Evolutionary conservation across 2,329 filamentous ascomycete species (phyloP), one percentile per base, ranked within the genome.

Genomic region (Aspergillus versicolor): DNA sequence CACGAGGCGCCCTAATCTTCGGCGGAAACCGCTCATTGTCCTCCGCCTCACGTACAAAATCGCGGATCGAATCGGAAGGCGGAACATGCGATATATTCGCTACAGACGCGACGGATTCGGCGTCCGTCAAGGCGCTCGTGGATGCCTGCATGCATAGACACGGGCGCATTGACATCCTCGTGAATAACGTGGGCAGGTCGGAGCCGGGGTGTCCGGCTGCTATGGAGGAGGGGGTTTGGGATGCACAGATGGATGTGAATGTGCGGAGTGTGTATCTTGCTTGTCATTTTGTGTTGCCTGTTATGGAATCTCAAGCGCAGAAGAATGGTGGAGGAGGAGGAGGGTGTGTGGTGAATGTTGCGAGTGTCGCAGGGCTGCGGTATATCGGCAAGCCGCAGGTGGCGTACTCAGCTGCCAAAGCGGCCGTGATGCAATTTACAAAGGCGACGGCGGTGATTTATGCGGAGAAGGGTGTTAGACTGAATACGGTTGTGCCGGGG

Each of bases 111-210:
- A 86, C 83, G 0, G 77, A 79, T 9, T 77, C 79, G 0, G 65
- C 70, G 0, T 81, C 82, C 15, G 82, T 85, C 64, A 80, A 83
- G 59, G 52, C 51, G 2, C 66, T 86, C 0, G 78, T 87, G 4
- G 77, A 82, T 34, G 76, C 77, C 0, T 85, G 82, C 46, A 65
- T 84, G 17, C 66, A 73, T 0, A 79, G 78, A 41, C 79, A 85
- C 59, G 82, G 82, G 11, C 77, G 80, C 6, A 81, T 86, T 52
- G 84, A 87, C 60, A 82, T 87, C 21, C 71, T 87, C 0, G 67
- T 88, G 17, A 85, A 85, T 60, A 86, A 86, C 51, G 84, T 86
- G 2, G 85, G 84, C 3, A 78, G 78, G 52, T 82, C 79, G 0
- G 82, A 86, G 58, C 79, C 77, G 0, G 82, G 82, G 0, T 75